These are phyloP conservation scores for Syzygium oleosum DNA, from an alignment of 345 rosid genomes.

Conservation along the genomic window DNA sequence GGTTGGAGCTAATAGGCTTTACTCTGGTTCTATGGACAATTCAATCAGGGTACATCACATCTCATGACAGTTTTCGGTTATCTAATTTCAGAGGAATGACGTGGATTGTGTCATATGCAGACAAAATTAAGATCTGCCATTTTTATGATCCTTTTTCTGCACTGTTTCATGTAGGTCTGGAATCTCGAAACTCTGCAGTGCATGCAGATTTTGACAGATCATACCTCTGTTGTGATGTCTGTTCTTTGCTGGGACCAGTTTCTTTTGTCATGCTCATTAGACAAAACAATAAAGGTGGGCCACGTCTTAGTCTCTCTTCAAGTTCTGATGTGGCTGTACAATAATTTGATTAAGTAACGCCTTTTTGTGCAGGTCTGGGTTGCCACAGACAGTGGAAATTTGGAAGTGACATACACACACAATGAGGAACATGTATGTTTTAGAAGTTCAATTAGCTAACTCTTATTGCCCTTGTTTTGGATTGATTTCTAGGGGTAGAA, in stretches of 20 bases:
- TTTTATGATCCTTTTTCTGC: not conserved
- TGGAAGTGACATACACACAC: constrained; percentile 93
- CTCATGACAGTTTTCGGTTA: not conserved
- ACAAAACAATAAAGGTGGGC: constrained; percentile 75
- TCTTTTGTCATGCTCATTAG: constrained; percentile 92
- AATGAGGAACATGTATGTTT: constrained; percentile 72
- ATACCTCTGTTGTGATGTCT: constrained; percentile 86
- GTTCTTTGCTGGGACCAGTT: constrained; percentile 99
- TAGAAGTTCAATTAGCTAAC: not conserved
- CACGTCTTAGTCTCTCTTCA: not conserved
- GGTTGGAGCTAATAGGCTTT: constrained; percentile 87
- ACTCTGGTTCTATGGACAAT: constrained; percentile 96
- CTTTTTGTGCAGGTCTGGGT: constrained; percentile 67
- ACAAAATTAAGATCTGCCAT: not conserved
- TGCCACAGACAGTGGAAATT: constrained; percentile 78
- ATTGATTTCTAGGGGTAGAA: not conserved
- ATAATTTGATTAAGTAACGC: not conserved
- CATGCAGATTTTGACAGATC: constrained; percentile 69
- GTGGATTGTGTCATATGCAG: not conserved
- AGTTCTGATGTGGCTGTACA: not conserved
- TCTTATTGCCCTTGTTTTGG: not conserved
- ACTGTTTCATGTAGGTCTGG: constrained; percentile 54
- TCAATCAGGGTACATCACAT: constrained; percentile 51
- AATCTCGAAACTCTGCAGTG: constrained; percentile 87
- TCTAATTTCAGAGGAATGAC: not conserved